Evolutionary conservation across 257 asterid species (phyloP), one percentile per base, ranked within the genome.

Genomic region (Orobanche coerulescens): DNA sequence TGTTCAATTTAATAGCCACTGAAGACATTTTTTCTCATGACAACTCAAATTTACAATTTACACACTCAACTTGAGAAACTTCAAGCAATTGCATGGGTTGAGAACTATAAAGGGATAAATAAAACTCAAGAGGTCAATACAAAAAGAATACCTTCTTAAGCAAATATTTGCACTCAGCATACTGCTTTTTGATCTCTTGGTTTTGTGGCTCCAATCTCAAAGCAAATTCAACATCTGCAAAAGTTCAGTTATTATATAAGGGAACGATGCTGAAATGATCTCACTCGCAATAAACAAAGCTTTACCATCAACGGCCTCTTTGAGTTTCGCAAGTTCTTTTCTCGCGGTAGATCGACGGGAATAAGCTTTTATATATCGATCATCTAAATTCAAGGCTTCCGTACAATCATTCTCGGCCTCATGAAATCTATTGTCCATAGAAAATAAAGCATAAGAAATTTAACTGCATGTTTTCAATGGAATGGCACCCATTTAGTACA

Each of bases 381-480:
- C 97, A 69, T 93, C 98, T 72, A 93, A 75, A 77, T 78, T 80
- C 74, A 93, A 76, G 43, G 98, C 98, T 71, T 93, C 98, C 0
- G 88, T 75, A 68, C 97, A 93, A 77, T 93, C 98, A 76, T 72
- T 71, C 73, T 93, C 98, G 62, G 97, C 98, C 68, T 93, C 96
- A 76, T 66, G 83, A 74, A 82, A 89, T 75, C 98, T 93, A 60
- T 16, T 20, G 62, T 61, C 25, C 50, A 75, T 53, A 64, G 61
- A 72, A 30, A 15, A 3, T n/a, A 30, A 6, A 14, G n/a, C 24
- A 51, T 7, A 36, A 33, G 7, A 15, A 8, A 14, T 43, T 61
- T 47, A 71, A 61, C 4, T 16, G 52, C 53, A 13, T 30, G 23
- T 14, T 5, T 44, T 54, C n/a, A 4, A 62, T 54, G 50, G 12